Evolutionary conservation across 2,329 filamentous ascomycete genomes (phyloP), one percentile per base, ranked within the genome.

Genomic region (Pyrenophora seminiperda): DNA sequence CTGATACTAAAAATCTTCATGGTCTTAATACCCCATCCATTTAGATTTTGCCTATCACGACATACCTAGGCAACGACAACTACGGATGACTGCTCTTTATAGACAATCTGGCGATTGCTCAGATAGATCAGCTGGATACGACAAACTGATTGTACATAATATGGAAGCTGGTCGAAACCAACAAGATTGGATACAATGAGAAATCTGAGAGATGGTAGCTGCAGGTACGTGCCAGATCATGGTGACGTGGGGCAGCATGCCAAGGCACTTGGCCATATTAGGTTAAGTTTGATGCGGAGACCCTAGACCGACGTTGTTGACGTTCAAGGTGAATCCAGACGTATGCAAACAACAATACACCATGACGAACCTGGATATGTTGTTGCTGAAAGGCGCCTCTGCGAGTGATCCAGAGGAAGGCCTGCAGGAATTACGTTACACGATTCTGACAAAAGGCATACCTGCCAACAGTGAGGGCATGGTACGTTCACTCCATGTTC

Each of bases 391-490:
- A 55, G 92, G 91, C 0, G 90, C 91, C 1, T 83, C 85, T 1
- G 82, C 86, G 58, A 88, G 86, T 15, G 86, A 94, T 70, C 78
- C 87, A 18, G 70, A 79, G 18, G 82, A 83, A 14, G 86, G 86
- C 7, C 76, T 93, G 41, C 85, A 89, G 63, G 87, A 87, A 61
- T 78, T 88, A 62, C 82, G 89, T 41, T 83, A 87, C 73, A 88
- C 88, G 63, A 86, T 93, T 41, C 76, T 92, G 43, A 84, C 88
- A 58, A 84, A 90, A 65, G 89, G 89, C 54, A 84, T 92, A 68
- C 89, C 88, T 67, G 86, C 85, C 62, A 89, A 91, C 66, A 83
- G 81, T 59, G 89, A 93, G 73, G 89, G 89, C 79, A 92, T 91
- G 88, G 88, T 91, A 70, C 72, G 61, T 44, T 30, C 46, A 33